Conservation (phyloP, 1,139 yeast species). For the Dujonia santamariae region DNA sequence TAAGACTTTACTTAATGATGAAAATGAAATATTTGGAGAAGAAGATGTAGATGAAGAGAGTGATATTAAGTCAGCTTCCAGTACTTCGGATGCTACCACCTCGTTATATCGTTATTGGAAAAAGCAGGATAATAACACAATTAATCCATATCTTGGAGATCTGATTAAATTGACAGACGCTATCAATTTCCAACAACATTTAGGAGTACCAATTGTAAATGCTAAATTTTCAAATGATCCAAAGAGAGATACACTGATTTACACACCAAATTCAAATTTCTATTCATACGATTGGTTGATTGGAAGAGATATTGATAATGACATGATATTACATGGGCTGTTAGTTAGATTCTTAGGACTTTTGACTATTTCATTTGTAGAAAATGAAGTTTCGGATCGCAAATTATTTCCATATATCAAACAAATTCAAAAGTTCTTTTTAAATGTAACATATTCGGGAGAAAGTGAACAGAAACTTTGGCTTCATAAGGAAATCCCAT, state of each 20-base stretch:
- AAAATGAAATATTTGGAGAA: slow-evolving; percentile 10
- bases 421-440: slow-evolving; percentile 16
- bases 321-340: slow-evolving; percentile 33
- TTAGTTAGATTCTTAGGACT: slow-evolving; percentile 39
- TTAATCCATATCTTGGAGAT: slow-evolving; percentile 32
- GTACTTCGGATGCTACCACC: slow-evolving; percentile 17
- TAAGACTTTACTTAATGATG: slow-evolving; percentile 9
- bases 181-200: slow-evolving; percentile 32
- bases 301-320: slow-evolving; percentile 25
- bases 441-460: slow-evolving; percentile 8
- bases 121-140: slow-evolving; percentile 29
- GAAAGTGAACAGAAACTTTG: too few species aligned
- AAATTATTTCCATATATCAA: slow-evolving; percentile 23
- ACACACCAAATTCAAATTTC: slow-evolving; percentile 36
- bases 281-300: slow-evolving; percentile 35
- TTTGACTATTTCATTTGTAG: slow-evolving; percentile 34
- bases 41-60: slow-evolving; percentile 16
- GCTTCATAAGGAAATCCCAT: slow-evolving; percentile 20
- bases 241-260: slow-evolving; percentile 24
- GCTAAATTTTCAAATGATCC: slow-evolving; percentile 33
- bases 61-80: slow-evolving; percentile 13
- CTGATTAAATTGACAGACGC: slow-evolving; percentile 26
- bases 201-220: slow-evolving; percentile 32
- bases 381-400: slow-evolving; percentile 40
- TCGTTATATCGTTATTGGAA: slow-evolving; percentile 38